Conservation (phyloP, 768 basidiomycete species). For the Termitomyces sp. region DNA sequence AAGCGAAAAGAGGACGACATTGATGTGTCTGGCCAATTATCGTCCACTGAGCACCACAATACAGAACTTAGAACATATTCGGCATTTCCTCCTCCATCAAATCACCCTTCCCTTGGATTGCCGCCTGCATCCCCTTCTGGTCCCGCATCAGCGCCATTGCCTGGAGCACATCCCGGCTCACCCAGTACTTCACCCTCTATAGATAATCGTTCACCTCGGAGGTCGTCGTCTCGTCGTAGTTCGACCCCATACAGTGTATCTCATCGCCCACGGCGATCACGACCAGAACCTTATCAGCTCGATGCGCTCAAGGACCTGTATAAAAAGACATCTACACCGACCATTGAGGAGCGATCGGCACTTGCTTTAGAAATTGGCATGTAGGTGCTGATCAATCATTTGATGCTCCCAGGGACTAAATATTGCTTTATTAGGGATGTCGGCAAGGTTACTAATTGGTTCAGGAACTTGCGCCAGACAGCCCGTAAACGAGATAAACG, state of each 20-base stretch:
- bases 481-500: constrained; percentile 66
- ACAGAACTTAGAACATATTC: constrained; percentile 35
- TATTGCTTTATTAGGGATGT: constrained; percentile 48
- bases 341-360: constrained; percentile 73
- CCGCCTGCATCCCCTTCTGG: constrained; percentile 20
- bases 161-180: constrained; percentile 24
- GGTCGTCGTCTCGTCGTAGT: constrained; percentile 32
- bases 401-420: constrained; percentile 12
- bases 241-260: constrained; percentile 39
- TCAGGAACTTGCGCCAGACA: constrained; percentile 78
- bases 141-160: constrained; percentile 27
- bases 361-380: constrained; percentile 76
- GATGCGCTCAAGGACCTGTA: constrained; percentile 69
- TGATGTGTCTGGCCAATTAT: constrained; percentile 23
- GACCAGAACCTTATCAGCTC: constrained; percentile 76
- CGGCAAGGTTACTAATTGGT: constrained; percentile 86
- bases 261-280: constrained; percentile 59
- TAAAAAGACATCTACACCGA: constrained; percentile 62
- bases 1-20: constrained; percentile 59
- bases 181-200: constrained; percentile 34
- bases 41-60: constrained; percentile 25
- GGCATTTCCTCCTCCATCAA: constrained; percentile 42
- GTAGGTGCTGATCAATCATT: constrained; percentile 29
- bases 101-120: constrained; percentile 38
- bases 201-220: constrained; percentile 32